phyloP scores from a whole-genome alignment of 768 basidiomycete species.

The Mycena rebaudengoi region DNA sequence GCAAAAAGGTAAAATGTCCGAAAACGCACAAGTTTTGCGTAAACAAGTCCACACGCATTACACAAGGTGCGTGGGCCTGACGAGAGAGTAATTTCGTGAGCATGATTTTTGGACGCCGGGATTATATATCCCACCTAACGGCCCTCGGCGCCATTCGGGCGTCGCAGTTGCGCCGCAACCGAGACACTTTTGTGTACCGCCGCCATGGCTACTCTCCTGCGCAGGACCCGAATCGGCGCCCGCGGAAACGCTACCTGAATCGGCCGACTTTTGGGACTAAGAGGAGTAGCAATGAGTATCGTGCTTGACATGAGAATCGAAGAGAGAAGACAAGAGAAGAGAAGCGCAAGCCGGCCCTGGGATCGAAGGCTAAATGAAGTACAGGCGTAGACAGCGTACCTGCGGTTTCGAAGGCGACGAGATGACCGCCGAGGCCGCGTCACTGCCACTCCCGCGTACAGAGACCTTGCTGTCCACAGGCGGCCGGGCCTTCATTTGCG shows the following conservation, averaged over 20 bases:
- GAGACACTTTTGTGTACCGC: slow-evolving; percentile 67
- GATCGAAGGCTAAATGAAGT: not conserved
- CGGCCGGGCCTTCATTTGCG: slow-evolving; percentile 12
- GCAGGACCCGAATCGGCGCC: not conserved
- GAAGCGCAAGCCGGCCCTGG: slow-evolving; percentile 12
- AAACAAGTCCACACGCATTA: slow-evolving; percentile 88
- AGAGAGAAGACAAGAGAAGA: slow-evolving; percentile 13
- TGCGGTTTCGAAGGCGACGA: slow-evolving; percentile 27
- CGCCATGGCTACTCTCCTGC: slow-evolving; percentile 3
- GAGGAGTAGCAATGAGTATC: slow-evolving; percentile 13
- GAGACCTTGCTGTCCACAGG: slow-evolving; percentile 1
- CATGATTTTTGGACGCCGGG: not conserved
- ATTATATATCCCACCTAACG: slow-evolving; percentile 64
- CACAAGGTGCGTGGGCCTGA: slow-evolving; percentile 84
- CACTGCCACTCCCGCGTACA: not conserved
- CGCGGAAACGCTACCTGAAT: slow-evolving; percentile 12
- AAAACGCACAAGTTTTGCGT: slow-evolving; percentile 79
- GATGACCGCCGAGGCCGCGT: not conserved
- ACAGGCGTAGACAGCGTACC: slow-evolving; percentile 18
- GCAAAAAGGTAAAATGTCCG: slow-evolving; percentile 15
- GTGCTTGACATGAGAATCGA: not conserved
- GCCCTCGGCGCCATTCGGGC: slow-evolving; percentile 88
- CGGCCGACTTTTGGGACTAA: slow-evolving; percentile 20
- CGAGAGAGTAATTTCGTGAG: slow-evolving; percentile 22
- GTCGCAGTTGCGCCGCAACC: slow-evolving; percentile 87